phyloP scores from a whole-genome alignment of 345 rosid genomes.

The Boechera retrofracta region DNA sequence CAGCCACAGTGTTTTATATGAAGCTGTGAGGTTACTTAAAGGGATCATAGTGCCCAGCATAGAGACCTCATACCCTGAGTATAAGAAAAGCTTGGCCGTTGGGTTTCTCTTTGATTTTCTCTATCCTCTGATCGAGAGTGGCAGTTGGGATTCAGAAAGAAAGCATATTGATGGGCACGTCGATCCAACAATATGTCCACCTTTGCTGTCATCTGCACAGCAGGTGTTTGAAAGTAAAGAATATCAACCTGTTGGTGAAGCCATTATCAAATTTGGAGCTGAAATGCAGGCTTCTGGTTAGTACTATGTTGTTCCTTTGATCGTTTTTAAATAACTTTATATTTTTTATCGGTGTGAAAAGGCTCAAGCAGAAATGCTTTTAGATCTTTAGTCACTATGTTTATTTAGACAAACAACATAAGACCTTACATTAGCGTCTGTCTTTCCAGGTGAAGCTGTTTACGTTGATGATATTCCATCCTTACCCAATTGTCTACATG shows the following conservation, averaged over 20 bases:
- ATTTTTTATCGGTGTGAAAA: not conserved
- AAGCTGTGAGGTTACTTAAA: constrained; percentile 61
- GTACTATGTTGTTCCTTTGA: constrained; percentile 38
- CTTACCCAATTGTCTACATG: constrained; percentile 68
- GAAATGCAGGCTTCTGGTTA: constrained; percentile 84
- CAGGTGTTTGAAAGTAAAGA: constrained; percentile 62
- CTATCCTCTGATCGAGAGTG: constrained; percentile 52
- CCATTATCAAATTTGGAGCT: constrained; percentile 68
- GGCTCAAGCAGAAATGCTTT: constrained; percentile 11
- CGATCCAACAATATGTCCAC: constrained; percentile 39
- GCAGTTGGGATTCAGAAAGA: constrained; percentile 19
- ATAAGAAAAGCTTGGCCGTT: constrained; percentile 76
- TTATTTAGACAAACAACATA: constrained; percentile 5
- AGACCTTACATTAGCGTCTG: constrained; percentile 31
- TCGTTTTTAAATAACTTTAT: not conserved
- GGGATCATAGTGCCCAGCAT: constrained; percentile 59
- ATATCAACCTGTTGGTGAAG: constrained; percentile 74
- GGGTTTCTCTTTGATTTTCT: constrained; percentile 79
- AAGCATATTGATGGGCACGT: constrained; percentile 50
- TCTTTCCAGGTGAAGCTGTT: constrained; percentile 82
- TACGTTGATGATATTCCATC: constrained; percentile 94
- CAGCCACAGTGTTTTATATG: constrained; percentile 52
- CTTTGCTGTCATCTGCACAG: constrained; percentile 62
- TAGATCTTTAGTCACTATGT: constrained; percentile 5
- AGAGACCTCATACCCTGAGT: constrained; percentile 56